phyloP scores from a whole-genome alignment of 257 asterid genomes.

The Penstemon barbatus region DNA sequence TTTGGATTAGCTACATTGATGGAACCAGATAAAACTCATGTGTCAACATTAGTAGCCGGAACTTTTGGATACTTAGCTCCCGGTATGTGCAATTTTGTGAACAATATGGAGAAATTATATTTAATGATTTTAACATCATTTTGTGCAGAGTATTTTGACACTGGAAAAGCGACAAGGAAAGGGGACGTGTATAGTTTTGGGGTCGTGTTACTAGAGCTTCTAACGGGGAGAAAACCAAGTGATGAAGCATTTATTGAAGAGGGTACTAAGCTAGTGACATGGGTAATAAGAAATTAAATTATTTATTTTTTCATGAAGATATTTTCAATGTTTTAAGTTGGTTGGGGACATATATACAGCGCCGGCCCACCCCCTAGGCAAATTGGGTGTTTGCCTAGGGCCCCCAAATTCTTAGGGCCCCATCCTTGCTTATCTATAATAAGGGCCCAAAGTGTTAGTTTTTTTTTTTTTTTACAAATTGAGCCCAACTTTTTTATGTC shows the following conservation, averaged over 20 bases:
- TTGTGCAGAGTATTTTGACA: constrained; percentile 78
- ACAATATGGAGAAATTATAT: constrained; percentile 9
- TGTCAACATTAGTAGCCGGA: constrained; percentile 86
- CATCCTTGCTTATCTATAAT: no score
- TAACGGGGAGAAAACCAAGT: constrained; percentile 76
- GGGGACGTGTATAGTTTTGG: constrained; percentile 97
- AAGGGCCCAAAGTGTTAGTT: no score
- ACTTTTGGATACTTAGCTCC: constrained; percentile 92
- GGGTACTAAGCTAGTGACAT: constrained; percentile 88
- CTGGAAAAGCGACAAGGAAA: constrained; percentile 84
- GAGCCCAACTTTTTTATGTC: no score
- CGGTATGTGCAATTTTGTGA: constrained; percentile 43
- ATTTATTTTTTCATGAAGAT: neutral
- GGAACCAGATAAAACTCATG: constrained; percentile 82
- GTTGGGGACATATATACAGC: no score
- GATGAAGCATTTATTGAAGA: constrained; percentile 85
- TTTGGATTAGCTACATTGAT: constrained; percentile 89
- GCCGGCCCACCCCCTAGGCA: no score
- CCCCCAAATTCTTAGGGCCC: no score
- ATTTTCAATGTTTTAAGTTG: neutral
- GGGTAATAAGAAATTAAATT: constrained; percentile 48
- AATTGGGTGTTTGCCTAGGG: no score
- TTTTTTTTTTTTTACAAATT: no score
- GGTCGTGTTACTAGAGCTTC: constrained; percentile 82
- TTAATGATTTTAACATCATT: constrained; percentile 13